A percentile compares a stretch with the other conserved stretches of the same genome.
Conservation (phyloP, 164 flowering plant genomes). For the Tetracentron sinense region DNA sequence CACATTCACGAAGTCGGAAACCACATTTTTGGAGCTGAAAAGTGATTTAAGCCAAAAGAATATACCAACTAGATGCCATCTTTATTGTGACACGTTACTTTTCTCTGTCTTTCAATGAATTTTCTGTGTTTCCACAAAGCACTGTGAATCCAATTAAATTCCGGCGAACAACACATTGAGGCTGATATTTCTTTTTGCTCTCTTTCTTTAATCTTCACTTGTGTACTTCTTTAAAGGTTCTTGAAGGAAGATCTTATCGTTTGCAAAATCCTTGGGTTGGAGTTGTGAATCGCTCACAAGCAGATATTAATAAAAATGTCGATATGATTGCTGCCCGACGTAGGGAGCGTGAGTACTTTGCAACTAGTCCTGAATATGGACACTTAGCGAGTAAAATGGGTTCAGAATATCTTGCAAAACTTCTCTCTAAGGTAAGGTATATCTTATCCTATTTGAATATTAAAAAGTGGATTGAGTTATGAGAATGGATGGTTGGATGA, state of each 20-base stretch:
- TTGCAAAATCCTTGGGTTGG: conserved; percentile 92
- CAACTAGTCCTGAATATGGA: conserved; percentile 70
- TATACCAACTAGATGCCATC: no score
- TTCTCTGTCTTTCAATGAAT: no score
- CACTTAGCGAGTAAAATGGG: conserved; percentile 79
- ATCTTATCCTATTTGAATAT: background rate
- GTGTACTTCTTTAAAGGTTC: conserved; percentile 36
- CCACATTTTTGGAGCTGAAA: no score
- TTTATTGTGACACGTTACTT: no score
- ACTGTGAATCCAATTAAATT: no score
- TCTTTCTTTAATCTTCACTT: no score
- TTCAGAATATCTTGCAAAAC: conserved; percentile 79
- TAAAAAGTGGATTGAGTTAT: no score
- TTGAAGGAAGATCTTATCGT: conserved; percentile 76
- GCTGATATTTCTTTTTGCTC: no score
- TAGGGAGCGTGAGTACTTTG: conserved; percentile 74
- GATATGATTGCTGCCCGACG: conserved; percentile 81
- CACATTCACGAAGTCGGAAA: no score
- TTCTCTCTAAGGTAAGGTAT: conserved; percentile 54
- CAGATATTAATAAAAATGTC: conserved; percentile 72
- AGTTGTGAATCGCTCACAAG: conserved; percentile 81
- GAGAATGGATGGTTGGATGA: background rate
- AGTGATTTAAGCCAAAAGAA: no score
- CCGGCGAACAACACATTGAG: no score
- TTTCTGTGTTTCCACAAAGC: no score